Conservation (phyloP, 176 grass and related monocot species). For the Avena sativa region DNA sequence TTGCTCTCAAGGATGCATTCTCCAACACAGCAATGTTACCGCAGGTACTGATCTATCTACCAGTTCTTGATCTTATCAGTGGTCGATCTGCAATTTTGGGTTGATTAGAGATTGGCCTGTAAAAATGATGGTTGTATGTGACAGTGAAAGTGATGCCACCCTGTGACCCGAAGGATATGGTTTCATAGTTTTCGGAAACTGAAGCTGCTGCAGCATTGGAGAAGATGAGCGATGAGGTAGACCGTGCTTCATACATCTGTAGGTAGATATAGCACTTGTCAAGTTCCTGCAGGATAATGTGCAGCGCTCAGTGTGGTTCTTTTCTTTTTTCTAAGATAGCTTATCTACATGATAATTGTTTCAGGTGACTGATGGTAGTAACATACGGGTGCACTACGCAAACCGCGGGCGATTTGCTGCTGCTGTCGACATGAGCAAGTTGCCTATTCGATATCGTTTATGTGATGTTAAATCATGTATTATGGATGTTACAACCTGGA, state of each 20-base stretch:
- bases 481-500: background rate
- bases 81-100: background rate
- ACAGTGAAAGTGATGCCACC: slow-evolving; percentile 63
- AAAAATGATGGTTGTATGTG: background rate
- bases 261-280: background rate
- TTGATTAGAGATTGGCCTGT: background rate
- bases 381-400: slow-evolving; percentile 47
- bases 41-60: slow-evolving; percentile 22
- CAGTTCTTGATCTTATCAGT: background rate
- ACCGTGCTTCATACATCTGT: background rate
- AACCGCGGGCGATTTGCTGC: slow-evolving; percentile 23
- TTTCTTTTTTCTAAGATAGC: background rate
- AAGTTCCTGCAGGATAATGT: background rate
- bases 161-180: slow-evolving; percentile 58
- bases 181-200: slow-evolving; percentile 50
- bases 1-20: slow-evolving; percentile 61
- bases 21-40: slow-evolving; percentile 40
- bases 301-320: background rate
- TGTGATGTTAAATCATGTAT: background rate
- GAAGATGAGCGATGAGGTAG: slow-evolving; percentile 54
- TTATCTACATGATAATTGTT: background rate
- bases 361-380: slow-evolving; percentile 62
- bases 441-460: background rate
- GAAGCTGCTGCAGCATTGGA: slow-evolving; percentile 44
- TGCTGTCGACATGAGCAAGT: background rate